phyloP scores from a whole-genome alignment of 2,329 filamentous ascomycete genomes.

The Penicillium sp. region DNA sequence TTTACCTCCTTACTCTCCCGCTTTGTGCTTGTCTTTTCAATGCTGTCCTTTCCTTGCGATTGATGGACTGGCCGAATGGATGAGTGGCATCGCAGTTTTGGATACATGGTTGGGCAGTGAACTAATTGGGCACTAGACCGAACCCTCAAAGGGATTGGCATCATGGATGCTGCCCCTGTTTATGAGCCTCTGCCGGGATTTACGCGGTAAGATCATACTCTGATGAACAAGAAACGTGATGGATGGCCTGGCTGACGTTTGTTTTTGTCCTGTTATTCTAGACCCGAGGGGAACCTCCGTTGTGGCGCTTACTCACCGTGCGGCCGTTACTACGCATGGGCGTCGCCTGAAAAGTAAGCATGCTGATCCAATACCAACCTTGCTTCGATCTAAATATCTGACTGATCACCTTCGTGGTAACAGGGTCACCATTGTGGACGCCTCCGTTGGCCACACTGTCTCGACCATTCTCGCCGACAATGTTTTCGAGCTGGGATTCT shows the following conservation, averaged over 20 bases:
- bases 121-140: constrained; percentile 61
- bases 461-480: constrained; percentile 76
- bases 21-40: not conserved
- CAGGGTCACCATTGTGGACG: constrained; percentile 80
- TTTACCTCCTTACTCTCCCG: constrained; percentile 19
- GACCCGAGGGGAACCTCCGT: constrained; percentile 90
- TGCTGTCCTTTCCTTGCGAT: not conserved
- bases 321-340: constrained; percentile 95
- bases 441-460: constrained; percentile 72
- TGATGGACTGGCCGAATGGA: not conserved
- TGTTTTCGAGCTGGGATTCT: constrained; percentile 94
- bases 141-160: constrained; percentile 93
- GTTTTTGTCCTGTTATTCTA: constrained; percentile 35
- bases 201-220: constrained; percentile 46
- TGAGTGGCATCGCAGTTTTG: not conserved
- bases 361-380: not conserved
- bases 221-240: not conserved
- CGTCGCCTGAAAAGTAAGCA: constrained; percentile 71
- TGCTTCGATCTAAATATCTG: not conserved
- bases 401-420: not conserved
- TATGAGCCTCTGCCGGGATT: constrained; percentile 87
- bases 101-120: constrained; percentile 13
- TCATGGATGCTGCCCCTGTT: constrained; percentile 86
- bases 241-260: constrained; percentile 17
- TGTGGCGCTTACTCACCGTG: constrained; percentile 95